Base-by-base conservation (phyloP, 1,139 yeast genomes). In the Hansenula lynferdii region DNA sequence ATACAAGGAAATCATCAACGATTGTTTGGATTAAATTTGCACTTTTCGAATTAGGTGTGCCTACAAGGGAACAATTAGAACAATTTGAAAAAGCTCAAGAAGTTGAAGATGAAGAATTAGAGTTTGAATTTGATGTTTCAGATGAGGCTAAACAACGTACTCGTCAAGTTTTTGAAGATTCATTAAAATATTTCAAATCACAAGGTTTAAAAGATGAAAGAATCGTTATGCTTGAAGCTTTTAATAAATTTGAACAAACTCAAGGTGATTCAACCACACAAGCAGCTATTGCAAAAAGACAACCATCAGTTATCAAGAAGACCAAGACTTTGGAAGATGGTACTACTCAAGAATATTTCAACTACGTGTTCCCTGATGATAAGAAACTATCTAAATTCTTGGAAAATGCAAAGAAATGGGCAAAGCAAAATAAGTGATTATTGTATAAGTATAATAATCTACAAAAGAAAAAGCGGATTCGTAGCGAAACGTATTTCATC, bases 341-440 rank as follows among this genome's bases (percentile, higher is more conserved):
- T 1, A 58, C 64, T 8, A 70, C 72, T 39, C 74, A 72, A 47
- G 90, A 83, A 49, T 70, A 70, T 47, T 56, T 69, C 40, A 90
- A 79, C 42, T 85, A 80, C 57, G 64, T 75, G 5, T 87, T 85
- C 56, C 89, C 94, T 1, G 80, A 75, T 37, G 84, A 78, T 47
- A 64, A 62, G 38, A 65, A 64, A 31, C 58, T 75, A 43, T 65
- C 72, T 41, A 75, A 72, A 50, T 75, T 85, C 42, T 64, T 82
- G 59, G 77, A 71, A 41, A 75, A 76, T 54, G 92, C 87, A 10
- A 72, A 69, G 56, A 72, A 72, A 56, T 83, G 86, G 90, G 64
- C 58, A 37, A 48, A 51, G n/a, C 51, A 62, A 31, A 49, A 56
- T 24, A 42, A 42, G 35, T 35, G 36, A 16, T 22, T 14, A 19